phyloP scores from a whole-genome alignment of 2,329 filamentous ascomycete genomes.

The Talaromyces marneffei region DNA sequence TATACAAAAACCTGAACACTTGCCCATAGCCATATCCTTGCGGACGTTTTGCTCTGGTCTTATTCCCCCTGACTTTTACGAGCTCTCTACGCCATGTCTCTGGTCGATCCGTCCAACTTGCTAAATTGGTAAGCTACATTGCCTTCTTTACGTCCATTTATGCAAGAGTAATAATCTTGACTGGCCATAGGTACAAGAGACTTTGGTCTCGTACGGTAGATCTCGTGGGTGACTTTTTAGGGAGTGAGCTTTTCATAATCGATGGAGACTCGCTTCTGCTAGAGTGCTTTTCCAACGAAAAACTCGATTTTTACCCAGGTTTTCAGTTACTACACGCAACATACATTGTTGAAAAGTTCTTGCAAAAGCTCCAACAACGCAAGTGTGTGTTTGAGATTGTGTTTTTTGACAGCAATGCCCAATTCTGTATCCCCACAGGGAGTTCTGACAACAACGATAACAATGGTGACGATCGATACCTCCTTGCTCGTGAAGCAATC shows the following conservation, averaged over 20 bases:
- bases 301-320: slow-evolving; percentile 12
- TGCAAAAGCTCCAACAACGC: slow-evolving; percentile 8
- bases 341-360: slow-evolving; percentile 13
- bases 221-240: slow-evolving; percentile 15
- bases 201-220: slow-evolving; percentile 13
- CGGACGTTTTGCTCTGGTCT: not conserved
- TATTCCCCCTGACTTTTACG: not conserved
- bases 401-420: slow-evolving; percentile 11
- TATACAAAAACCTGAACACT: not conserved
- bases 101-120: not conserved
- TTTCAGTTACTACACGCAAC: slow-evolving; percentile 14
- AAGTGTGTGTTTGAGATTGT: slow-evolving; percentile 14
- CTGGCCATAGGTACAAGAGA: slow-evolving; percentile 6
- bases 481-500: slow-evolving; percentile 57
- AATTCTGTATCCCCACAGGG: slow-evolving; percentile 5
- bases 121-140: not conserved
- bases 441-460: slow-evolving; percentile 18
- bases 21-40: not conserved
- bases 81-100: not conserved
- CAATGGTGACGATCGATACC: slow-evolving; percentile 46
- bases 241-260: slow-evolving; percentile 15
- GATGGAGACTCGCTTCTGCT: slow-evolving; percentile 16
- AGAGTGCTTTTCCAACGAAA: slow-evolving; percentile 12
- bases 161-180: not conserved
- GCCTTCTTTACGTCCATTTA: not conserved